Evolutionary conservation across 2,329 filamentous ascomycete genomes (phyloP), one percentile per base, ranked within the genome.

Genomic region (Thelonectria blattea): DNA sequence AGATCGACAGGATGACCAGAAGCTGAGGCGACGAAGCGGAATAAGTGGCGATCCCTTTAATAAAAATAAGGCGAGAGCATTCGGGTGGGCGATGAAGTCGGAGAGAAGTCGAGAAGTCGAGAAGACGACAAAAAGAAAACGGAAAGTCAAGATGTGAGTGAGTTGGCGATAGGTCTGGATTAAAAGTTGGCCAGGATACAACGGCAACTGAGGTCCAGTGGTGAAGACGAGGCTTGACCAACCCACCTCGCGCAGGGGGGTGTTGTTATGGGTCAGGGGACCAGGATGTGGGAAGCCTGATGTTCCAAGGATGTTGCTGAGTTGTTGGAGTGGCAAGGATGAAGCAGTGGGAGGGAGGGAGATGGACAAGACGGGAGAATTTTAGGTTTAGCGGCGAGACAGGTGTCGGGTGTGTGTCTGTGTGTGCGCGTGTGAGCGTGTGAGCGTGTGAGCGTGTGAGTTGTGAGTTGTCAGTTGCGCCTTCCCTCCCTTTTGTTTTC

Each of bases 111-210:
- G 8, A 30, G 27, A 30, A 30, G 27, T 30, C 27, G 27, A 30
- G 27, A 50, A 48, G 42, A 64, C 62, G 41, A 59, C 58, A 30
- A 50, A 52, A 58, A 60, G 52, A 52, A 61, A 63, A 60, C 62
- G 62, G 62, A 64, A 59, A 43, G 47, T 62, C 47, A 60, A 58
- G 30, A 12, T 17, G 45, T 5, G 24, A 55, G 53, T 50, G 51
- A 61, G 52, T 51, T 58, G 61, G 61, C 61, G 62, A 64, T 55
- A 56, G 58, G 62, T 49, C 37, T 47, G 61, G 68, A 66, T 71
- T 71, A 71, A 71, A 69, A 70, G 45, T 60, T 46, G 61, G 60
- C 69, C 68, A 57, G 69, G 69, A 69, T 71, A 52, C 58, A 41
- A 46, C 52, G 57, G 61, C 59, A 66, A 62, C 56, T 63, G 65